Percentiles rank a stretch among this genome's conserved stretches.
phyloP scores from a whole-genome alignment of 1,139 yeast genomes.

The Sugiyamaella castrensis region DNA sequence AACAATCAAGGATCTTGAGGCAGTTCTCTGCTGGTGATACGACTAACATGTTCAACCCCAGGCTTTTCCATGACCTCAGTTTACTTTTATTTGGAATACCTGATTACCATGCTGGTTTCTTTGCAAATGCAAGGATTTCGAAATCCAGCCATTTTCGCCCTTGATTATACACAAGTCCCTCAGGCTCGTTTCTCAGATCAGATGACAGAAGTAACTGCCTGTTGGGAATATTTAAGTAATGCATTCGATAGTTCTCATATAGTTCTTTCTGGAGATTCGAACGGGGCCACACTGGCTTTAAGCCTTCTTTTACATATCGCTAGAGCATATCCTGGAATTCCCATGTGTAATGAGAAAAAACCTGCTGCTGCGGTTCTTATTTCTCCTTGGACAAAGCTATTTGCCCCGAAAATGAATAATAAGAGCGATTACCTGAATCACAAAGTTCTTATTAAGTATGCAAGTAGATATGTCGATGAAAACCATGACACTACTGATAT shows the following conservation, averaged over 20 bases:
- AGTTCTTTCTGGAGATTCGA: conserved; percentile 43
- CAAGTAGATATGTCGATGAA: conserved; percentile 15
- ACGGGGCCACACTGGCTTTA: conserved; percentile 43
- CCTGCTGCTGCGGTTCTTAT: conserved; percentile 42
- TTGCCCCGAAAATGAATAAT: conserved; percentile 18
- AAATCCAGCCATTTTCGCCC: conserved; percentile 44
- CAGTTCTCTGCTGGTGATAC: not conserved
- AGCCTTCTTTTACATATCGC: conserved; percentile 39
- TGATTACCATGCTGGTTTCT: conserved; percentile 38
- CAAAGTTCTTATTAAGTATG: conserved; percentile 22
- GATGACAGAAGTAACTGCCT: conserved; percentile 30
- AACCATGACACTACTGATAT: conserved; percentile 26
- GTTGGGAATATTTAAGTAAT: conserved; percentile 35
- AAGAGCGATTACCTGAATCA: conserved; percentile 30
- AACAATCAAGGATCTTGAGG: not conserved
- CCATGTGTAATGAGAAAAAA: conserved; percentile 16
- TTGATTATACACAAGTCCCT: conserved; percentile 34
- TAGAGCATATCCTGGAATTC: conserved; percentile 29
- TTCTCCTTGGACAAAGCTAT: conserved; percentile 39
- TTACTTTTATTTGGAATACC: conserved; percentile 42
- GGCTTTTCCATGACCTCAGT: conserved; percentile 35
- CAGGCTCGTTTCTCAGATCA: conserved; percentile 32
- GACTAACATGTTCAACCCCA: conserved; percentile 22
- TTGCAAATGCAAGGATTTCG: conserved; percentile 45
- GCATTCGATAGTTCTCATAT: conserved; percentile 31